Evolutionary conservation across 208 protist genomes (phyloP).

Genomic region (Acanthamoeba healyi): DNA sequence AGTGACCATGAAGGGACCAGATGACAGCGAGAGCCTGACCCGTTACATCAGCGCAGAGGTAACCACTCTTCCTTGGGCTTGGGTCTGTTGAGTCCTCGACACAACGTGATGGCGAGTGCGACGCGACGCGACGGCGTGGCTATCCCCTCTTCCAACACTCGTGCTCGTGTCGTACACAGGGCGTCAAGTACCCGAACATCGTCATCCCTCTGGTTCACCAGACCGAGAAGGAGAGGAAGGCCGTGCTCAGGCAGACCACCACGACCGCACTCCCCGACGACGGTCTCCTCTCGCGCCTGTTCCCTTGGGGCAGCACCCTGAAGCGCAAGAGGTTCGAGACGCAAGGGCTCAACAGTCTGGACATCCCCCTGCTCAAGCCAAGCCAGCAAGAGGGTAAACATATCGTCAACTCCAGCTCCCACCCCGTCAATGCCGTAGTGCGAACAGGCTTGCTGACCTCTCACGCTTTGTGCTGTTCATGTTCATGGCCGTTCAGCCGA

Average conservation of each 20-base stretch:
- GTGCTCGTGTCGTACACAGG: slow-evolving; percentile 6
- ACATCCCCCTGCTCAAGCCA: neutral
- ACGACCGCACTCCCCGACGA: neutral
- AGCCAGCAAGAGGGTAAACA: neutral
- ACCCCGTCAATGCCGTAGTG: too few species aligned
- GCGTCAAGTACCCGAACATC: slow-evolving; percentile 45
- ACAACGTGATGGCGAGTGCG: too few species aligned
- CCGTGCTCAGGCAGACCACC: neutral
- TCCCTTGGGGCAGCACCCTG: neutral
- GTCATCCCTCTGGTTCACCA: neutral
- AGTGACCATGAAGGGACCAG: slow-evolving; percentile 37
- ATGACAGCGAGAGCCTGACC: slow-evolving; percentile 19
- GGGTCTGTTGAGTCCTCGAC: too few species aligned
- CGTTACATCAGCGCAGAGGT: slow-evolving; percentile 33
- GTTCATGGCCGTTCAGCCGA: neutral
- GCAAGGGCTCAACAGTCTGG: neutral
- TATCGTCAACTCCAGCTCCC: too few species aligned
- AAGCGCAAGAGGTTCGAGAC: slow-evolving; percentile 7
- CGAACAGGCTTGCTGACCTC: too few species aligned
- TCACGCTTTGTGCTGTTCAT: neutral
- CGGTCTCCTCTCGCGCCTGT: neutral
- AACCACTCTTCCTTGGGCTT: neutral
- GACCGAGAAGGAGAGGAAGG: slow-evolving; percentile 29
- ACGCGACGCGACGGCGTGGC: too few species aligned
- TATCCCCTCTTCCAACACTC: too few species aligned